Evolutionary conservation across 1,139 yeast species (phyloP), one percentile per base, ranked within the genome.

Genomic region (Geotrichum cucujoidarum): DNA sequence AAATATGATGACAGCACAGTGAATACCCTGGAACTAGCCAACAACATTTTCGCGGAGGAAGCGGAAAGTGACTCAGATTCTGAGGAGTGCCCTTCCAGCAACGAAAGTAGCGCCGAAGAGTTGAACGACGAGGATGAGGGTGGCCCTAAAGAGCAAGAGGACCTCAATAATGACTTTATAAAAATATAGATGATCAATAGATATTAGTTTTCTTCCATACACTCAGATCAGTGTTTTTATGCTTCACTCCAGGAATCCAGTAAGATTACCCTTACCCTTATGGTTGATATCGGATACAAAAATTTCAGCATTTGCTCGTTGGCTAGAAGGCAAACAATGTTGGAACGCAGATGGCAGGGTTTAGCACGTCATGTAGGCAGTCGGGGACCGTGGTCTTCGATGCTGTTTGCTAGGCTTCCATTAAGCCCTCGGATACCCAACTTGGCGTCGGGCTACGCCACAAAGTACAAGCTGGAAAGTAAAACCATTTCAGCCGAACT

Each of bases 401-500:
- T 39, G n/a, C 11, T n/a, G 18, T 24, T 35, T 33, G 17, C 20
- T 16, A 25, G 29, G 16, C 37, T 38, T 21, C 35, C 18, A 21
- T 11, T 25, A 27, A 13, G 13, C 10, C 13, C 24, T n/a, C 18
- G 24, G 24, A 18, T 18, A 13, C 13, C 8, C n/a, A 24, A 18
- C 11, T 29, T 7, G 13, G n/a, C 20, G n/a, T 13, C 14, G 36
- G 20, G 17, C 32, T 33, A 38, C 34, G 30, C 43, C 25, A 30
- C 50, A n/a, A 31, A 39, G 33, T 41, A 37, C 14, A 47, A 43
- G 25, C 47, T 38, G 21, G 50, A 47, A 38, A 47, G 47, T 10
- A 17, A 35, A 20, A 29, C 29, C 16, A 42, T 47, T 21, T 34
- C 46, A 2, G 30, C 46, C 18, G 62, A 59, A 24, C 50, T 61